A percentile compares a stretch with the other conserved stretches of the same genome.
These are phyloP conservation scores for Xerocomus minutiporus DNA, from an alignment of 1,284 basidiomycete genomes.

Conservation along the genomic window DNA sequence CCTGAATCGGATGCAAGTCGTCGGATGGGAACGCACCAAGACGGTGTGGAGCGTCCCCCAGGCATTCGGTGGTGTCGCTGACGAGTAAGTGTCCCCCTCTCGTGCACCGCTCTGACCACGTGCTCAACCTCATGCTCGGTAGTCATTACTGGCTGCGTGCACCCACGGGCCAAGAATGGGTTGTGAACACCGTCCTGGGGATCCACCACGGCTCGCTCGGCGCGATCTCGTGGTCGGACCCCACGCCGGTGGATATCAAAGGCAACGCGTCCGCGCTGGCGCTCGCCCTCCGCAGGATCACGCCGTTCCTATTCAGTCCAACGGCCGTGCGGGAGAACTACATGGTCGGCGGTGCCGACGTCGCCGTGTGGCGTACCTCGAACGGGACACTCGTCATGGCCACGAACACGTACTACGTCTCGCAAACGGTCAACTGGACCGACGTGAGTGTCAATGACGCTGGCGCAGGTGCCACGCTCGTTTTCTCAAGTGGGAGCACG, in stretches of 20 bases:
- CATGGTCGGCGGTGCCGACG: slow-evolving; percentile 35
- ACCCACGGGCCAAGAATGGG: slow-evolving; percentile 66
- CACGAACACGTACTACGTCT: slow-evolving; percentile 39
- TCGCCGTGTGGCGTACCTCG: slow-evolving; percentile 40
- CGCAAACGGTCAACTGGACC: slow-evolving; percentile 22
- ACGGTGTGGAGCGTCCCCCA: slow-evolving; percentile 74
- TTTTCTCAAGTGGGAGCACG: slow-evolving; percentile 19
- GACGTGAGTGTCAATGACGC: slow-evolving; percentile 6
- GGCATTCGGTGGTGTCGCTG: slow-evolving; percentile 57
- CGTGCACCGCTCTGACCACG: not conserved
- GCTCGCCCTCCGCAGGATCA: slow-evolving; percentile 37
- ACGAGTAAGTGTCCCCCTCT: slow-evolving; percentile 39
- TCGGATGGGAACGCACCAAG: slow-evolving; percentile 54
- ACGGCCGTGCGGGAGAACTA: slow-evolving; percentile 26
- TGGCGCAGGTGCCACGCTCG: not conserved
- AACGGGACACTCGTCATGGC: slow-evolving; percentile 38
- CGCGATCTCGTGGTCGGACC: slow-evolving; percentile 67
- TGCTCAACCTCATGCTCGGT: not conserved
- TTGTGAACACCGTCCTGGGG: slow-evolving; percentile 56
- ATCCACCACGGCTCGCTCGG: slow-evolving; percentile 71
- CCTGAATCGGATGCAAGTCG: slow-evolving; percentile 47
- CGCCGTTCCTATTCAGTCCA: slow-evolving; percentile 38
- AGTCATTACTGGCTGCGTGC: slow-evolving; percentile 62
- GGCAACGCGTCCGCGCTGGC: slow-evolving; percentile 54
- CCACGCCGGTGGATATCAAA: slow-evolving; percentile 59